Evolutionary conservation across 441 rosid genomes (phyloP).

Genomic region (Cnidoscolus chayamansa): DNA sequence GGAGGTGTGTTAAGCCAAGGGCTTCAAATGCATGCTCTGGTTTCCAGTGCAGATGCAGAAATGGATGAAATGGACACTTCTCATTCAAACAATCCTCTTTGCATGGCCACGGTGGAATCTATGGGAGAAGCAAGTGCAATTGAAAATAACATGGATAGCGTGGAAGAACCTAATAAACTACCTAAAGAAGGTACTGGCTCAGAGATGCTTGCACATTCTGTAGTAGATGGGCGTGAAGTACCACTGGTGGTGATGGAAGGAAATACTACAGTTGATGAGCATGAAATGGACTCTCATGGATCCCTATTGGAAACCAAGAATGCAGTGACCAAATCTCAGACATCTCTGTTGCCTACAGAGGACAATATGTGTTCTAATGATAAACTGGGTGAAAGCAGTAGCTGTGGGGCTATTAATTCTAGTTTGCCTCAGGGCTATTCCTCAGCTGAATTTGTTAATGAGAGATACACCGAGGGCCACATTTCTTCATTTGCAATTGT

Average conservation of each 20-base stretch:
- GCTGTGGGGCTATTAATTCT: constrained; percentile 22
- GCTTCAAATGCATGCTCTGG: constrained; percentile 25
- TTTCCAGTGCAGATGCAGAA: constrained; percentile 31
- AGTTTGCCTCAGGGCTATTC: constrained; percentile 20
- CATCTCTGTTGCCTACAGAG: constrained; percentile 28
- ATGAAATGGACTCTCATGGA: constrained; percentile 1
- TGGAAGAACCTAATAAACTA: constrained; percentile 33
- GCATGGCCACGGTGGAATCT: constrained; percentile 27
- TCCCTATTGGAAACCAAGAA: too few species aligned
- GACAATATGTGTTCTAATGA: constrained; percentile 28
- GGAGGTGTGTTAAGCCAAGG: constrained; percentile 19
- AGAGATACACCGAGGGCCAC: constrained; percentile 23
- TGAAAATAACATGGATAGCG: constrained; percentile 24
- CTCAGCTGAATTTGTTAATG: constrained; percentile 29
- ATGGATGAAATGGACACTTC: constrained; percentile 28
- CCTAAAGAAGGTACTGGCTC: constrained; percentile 34
- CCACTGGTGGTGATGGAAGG: constrained; percentile 22
- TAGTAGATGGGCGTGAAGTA: constrained; percentile 20
- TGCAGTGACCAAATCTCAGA: constrained; percentile 29
- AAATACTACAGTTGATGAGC: constrained; percentile 26
- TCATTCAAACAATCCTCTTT: constrained; percentile 26
- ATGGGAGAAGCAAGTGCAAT: constrained; percentile 29
- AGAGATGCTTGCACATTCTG: constrained; percentile 24
- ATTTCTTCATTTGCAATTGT: constrained; percentile 20
- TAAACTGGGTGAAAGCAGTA: constrained; percentile 29